Evolutionary conservation across 2,329 filamentous ascomycete species (phyloP).

Genomic region (Orbilia ellipsospora): DNA sequence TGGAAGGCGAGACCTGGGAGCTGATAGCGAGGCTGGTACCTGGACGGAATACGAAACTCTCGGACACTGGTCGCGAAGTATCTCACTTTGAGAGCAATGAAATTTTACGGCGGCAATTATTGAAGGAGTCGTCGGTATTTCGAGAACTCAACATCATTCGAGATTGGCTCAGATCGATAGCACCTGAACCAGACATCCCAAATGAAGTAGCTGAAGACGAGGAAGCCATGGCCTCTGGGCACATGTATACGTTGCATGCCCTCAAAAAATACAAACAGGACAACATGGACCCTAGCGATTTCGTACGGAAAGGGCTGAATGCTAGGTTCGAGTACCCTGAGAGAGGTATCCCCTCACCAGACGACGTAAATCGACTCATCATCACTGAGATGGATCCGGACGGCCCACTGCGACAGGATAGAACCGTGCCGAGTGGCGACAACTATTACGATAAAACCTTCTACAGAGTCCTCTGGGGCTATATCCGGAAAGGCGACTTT

Average conservation of each 20-base stretch:
- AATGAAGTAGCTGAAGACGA: slow-evolving; percentile 82
- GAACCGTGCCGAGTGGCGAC: slow-evolving; percentile 82
- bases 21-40: slow-evolving; percentile 80
- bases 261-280: slow-evolving; percentile 91
- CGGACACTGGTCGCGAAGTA: slow-evolving; percentile 49
- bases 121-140: slow-evolving; percentile 77
- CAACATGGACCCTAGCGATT: slow-evolving; percentile 45
- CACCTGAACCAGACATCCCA: slow-evolving; percentile 74
- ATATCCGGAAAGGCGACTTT: slow-evolving; percentile 85
- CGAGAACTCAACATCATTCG: slow-evolving; percentile 82
- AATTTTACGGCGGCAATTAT: slow-evolving; percentile 76
- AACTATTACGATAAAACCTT: slow-evolving; percentile 88
- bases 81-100: slow-evolving; percentile 58
- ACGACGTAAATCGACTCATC: slow-evolving; percentile 73
- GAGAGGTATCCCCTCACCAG: slow-evolving; percentile 62
- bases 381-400: slow-evolving; percentile 94
- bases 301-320: slow-evolving; percentile 29
- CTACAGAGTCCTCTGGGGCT: slow-evolving; percentile 94
- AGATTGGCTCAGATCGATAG: slow-evolving; percentile 85
- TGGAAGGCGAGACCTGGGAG: slow-evolving; percentile 92
- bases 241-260: slow-evolving; percentile 88
- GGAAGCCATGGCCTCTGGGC: slow-evolving; percentile 85
- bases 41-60: slow-evolving; percentile 64
- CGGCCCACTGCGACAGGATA: slow-evolving; percentile 80
- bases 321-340: slow-evolving; percentile 50